Base-by-base conservation (phyloP, 164 flowering plant species). In the Echeveria elegans region DNA sequence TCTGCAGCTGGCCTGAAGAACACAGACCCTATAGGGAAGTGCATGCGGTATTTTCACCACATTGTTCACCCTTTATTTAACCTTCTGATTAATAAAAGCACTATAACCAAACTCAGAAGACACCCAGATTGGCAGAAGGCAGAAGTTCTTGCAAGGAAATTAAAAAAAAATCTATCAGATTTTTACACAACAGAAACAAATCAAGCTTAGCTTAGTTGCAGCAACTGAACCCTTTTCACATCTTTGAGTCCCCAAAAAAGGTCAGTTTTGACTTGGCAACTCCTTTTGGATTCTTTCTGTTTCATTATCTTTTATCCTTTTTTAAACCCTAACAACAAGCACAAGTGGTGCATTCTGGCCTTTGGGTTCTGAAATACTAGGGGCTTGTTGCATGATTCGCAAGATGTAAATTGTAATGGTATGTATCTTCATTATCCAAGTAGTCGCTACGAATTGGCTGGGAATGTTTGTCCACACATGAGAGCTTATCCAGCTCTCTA, bases 231-330 rank as follows among this genome's bases (percentile, higher is more conserved):
- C 50, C 50, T 45, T 45, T 45, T 50, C 61, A 56, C 32, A 28
- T 56, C 61, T 56, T 28, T 10, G 30, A 56, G 32, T 56, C 8
- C 34, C 61, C 6, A 52, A 52, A 56, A 56, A 56, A 15, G n/a
- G n/a, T 32, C 61, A 56, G 56, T n/a, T 28, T 56, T 56, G 61
- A 10, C 30, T 56, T 56, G 61, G 16, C 61, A 28, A 26, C 61
- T 56, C 28, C 34, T 43, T 43, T 43, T 43, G 47, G 15, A 34
- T 40, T 43, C 15, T 15, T 43, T 28, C 14, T 56, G 1, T 18
- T 56, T 2, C 5, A 28, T 28, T 56, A 56, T 56, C 7, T 12
- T 5, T 12, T 16, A 26, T 15, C 1, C 2, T 2, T 43, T 43
- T 43, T 43, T 1, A 40, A 40, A 40, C 45, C 45, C 45, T 47